Evolutionary conservation across 768 basidiomycete species (phyloP).

Genomic region (Boletus subcaerulescens): DNA sequence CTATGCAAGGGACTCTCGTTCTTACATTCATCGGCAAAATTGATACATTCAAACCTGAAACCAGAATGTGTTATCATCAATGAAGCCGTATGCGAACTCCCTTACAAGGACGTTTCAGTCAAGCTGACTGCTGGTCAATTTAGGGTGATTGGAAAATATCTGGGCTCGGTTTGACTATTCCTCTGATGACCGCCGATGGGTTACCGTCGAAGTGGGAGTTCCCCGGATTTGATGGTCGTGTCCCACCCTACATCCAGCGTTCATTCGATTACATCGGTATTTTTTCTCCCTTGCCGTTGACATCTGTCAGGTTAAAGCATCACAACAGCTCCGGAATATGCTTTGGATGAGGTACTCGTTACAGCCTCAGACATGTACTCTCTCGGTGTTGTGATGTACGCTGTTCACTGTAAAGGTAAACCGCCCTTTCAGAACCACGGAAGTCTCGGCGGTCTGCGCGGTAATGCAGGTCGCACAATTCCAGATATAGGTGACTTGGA

Average conservation of each 20-base stretch:
- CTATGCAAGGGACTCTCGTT: constrained; percentile 88
- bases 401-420: constrained; percentile 84
- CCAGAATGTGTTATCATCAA: constrained; percentile 90
- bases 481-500: constrained; percentile 66
- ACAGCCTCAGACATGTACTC: constrained; percentile 93
- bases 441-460: constrained; percentile 65
- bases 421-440: constrained; percentile 88
- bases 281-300: neutral
- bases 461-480: constrained; percentile 62
- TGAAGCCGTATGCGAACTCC: constrained; percentile 57
- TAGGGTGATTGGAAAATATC: constrained; percentile 99
- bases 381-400: constrained; percentile 86
- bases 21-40: constrained; percentile 85
- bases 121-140: neutral
- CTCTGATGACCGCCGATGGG: constrained; percentile 66
- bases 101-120: neutral
- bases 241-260: constrained; percentile 80
- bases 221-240: constrained; percentile 79
- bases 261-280: constrained; percentile 94
- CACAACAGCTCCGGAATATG: constrained; percentile 84
- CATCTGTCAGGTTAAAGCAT: constrained; percentile 2
- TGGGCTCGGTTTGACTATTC: constrained; percentile 84
- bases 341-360: constrained; percentile 80
- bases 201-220: constrained; percentile 83
- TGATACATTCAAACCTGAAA: constrained; percentile 89